Evolutionary conservation across 257 asterid genomes (phyloP).

Genomic region (Solanum sparsipilum): DNA sequence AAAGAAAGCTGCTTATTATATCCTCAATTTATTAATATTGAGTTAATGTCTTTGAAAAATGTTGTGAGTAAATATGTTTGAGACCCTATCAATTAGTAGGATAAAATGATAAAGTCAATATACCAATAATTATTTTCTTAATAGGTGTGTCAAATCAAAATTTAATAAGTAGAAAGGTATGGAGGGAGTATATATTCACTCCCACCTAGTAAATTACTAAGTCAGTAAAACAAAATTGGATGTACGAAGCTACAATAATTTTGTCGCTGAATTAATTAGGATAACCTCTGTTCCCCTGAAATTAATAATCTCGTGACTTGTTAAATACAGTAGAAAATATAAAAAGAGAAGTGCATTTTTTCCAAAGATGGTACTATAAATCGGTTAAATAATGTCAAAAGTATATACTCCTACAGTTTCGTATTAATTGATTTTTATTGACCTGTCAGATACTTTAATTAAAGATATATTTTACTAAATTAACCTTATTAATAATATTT

Average conservation of each 20-base stretch:
- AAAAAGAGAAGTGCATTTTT: background rate
- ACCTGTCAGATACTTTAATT: too few relatives aligned
- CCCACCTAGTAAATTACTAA: background rate
- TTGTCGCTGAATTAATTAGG: background rate
- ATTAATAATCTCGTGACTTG: background rate
- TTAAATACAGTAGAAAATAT: background rate
- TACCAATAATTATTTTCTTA: too few relatives aligned
- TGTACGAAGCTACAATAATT: background rate
- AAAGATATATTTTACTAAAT: too few relatives aligned
- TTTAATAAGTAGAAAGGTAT: too few relatives aligned
- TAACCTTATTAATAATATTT: too few relatives aligned
- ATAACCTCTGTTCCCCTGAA: background rate
- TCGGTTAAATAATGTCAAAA: background rate
- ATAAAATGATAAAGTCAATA: too few relatives aligned
- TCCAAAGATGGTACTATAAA: background rate
- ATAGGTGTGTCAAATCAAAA: too few relatives aligned
- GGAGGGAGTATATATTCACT: background rate
- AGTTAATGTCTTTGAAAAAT: too few relatives aligned
- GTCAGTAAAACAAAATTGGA: background rate
- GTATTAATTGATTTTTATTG: background rate
- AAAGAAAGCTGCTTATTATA: too few relatives aligned
- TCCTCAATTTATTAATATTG: too few relatives aligned
- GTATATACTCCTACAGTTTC: rapidly evolving
- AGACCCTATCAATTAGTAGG: too few relatives aligned
- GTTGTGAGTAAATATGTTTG: too few relatives aligned